Conservation (phyloP, 164 flowering plant species). For the Chimonanthus praecox region DNA sequence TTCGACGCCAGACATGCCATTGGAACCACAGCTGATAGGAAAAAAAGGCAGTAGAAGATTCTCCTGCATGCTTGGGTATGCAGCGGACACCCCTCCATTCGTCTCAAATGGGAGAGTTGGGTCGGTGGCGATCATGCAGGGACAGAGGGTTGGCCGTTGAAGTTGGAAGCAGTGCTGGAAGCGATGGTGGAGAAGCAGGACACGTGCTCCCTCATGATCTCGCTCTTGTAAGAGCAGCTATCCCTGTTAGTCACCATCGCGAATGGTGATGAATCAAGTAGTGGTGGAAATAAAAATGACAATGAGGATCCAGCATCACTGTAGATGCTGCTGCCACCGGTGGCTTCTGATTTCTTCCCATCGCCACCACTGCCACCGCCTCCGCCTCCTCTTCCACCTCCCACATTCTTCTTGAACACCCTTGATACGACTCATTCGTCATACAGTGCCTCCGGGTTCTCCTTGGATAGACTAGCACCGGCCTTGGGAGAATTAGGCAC, state of each 20-base stretch:
- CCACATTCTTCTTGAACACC: slow-evolving; percentile 10
- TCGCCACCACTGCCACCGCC: too few species aligned
- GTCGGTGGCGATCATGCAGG: slow-evolving; percentile 3
- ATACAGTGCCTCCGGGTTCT: not conserved
- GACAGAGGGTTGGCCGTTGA: not conserved
- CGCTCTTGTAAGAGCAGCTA: slow-evolving; percentile 42
- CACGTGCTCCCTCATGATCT: slow-evolving; percentile 67
- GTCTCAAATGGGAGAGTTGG: slow-evolving; percentile 8
- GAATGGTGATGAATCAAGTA: slow-evolving; percentile 21
- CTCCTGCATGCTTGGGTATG: slow-evolving; percentile 58
- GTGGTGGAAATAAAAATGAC: too few species aligned
- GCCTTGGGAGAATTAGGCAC: too few species aligned
- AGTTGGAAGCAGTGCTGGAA: not conserved
- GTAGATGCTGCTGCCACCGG: too few species aligned
- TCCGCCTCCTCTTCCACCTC: slow-evolving; percentile 7
- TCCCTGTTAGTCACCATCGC: slow-evolving; percentile 13
- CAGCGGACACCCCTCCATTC: slow-evolving; percentile 18
- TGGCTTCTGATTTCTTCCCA: too few species aligned
- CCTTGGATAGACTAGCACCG: not conserved
- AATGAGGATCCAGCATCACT: too few species aligned
- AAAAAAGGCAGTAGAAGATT: slow-evolving; percentile 57
- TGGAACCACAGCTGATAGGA: too few species aligned
- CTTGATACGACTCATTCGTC: slow-evolving; percentile 12
- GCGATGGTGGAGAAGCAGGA: slow-evolving; percentile 95
- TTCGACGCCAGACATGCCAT: not conserved